Conservation (phyloP, 768 basidiomycete species). For the Leccinum truebloodii region DNA sequence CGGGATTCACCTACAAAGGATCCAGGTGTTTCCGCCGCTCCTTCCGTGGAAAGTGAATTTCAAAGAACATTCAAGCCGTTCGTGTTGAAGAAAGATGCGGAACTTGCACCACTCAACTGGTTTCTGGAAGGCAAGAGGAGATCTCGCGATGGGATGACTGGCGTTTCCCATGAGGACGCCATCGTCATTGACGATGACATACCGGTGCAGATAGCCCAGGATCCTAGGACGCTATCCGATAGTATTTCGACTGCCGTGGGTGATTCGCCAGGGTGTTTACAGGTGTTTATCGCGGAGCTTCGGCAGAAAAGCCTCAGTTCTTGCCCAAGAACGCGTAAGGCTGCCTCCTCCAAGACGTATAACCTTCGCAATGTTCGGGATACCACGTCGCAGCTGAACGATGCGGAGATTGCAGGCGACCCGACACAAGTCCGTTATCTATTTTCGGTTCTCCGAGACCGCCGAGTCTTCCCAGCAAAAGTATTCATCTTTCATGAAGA, state of each 20-base stretch:
- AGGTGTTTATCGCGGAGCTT: slow-evolving; percentile 28
- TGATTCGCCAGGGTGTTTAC: slow-evolving; percentile 14
- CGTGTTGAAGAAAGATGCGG: slow-evolving; percentile 70
- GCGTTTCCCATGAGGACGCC: slow-evolving; percentile 40
- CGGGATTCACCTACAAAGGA: slow-evolving; percentile 26
- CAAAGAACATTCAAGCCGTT: slow-evolving; percentile 79
- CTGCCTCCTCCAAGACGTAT: slow-evolving; percentile 31
- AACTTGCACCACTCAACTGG: slow-evolving; percentile 73
- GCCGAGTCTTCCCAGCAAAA: slow-evolving; percentile 68
- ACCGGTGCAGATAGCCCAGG: slow-evolving; percentile 12
- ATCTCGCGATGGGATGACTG: slow-evolving; percentile 23
- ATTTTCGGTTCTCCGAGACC: slow-evolving; percentile 60
- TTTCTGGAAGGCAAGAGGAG: slow-evolving; percentile 44
- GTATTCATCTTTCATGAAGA: slow-evolving; percentile 83
- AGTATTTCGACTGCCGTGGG: background rate
- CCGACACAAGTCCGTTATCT: slow-evolving; percentile 66
- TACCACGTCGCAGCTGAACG: slow-evolving; percentile 63
- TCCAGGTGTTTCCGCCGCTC: slow-evolving; percentile 26
- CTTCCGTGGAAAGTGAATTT: slow-evolving; percentile 62
- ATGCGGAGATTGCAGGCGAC: slow-evolving; percentile 78
- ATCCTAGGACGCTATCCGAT: slow-evolving; percentile 10
- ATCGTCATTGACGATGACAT: slow-evolving; percentile 58
- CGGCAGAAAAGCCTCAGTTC: slow-evolving; percentile 29
- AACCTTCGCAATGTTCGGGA: slow-evolving; percentile 44
- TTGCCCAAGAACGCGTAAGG: slow-evolving; percentile 19